These are phyloP conservation scores for Aureobasidium sp. DNA, from an alignment of 2,329 filamentous ascomycete species.

Conservation along the genomic window DNA sequence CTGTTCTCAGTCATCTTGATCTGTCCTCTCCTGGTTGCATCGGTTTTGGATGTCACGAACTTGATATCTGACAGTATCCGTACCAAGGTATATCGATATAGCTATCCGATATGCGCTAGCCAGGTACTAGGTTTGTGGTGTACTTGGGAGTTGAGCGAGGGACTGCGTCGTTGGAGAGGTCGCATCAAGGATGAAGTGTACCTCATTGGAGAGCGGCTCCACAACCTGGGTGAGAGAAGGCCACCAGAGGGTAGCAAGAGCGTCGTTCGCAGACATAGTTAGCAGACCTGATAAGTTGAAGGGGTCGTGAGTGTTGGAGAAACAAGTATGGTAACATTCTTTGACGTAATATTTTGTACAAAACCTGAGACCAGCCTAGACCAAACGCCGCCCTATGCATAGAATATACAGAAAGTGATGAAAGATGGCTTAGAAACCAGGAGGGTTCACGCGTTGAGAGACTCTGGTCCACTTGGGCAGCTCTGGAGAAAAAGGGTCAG, in stretches of 20 bases:
- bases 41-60: slow-evolving; percentile 20
- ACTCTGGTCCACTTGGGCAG: slow-evolving; percentile 79
- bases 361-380: neutral
- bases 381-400: slow-evolving; percentile 14
- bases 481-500: slow-evolving; percentile 21
- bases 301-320: neutral
- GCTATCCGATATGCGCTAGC: slow-evolving; percentile 60
- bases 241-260: slow-evolving; percentile 26
- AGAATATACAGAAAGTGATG: slow-evolving; percentile 19
- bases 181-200: slow-evolving; percentile 92
- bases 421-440: slow-evolving; percentile 61
- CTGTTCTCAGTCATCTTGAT: slow-evolving; percentile 56
- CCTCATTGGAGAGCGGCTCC: slow-evolving; percentile 83
- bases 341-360: slow-evolving; percentile 8
- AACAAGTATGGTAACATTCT: slow-evolving; percentile 7
- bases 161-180: slow-evolving; percentile 67
- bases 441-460: slow-evolving; percentile 86
- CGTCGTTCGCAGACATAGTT: slow-evolving; percentile 23
- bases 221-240: slow-evolving; percentile 72
- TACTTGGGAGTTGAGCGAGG: slow-evolving; percentile 41
- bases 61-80: slow-evolving; percentile 2
- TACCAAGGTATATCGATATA: slow-evolving; percentile 51
- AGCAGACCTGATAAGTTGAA: neutral
- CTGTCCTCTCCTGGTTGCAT: slow-evolving; percentile 55
- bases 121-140: slow-evolving; percentile 41